These are phyloP conservation scores for Puccinellia tenuiflora DNA, from an alignment of 176 grass and related monocot species.

Conservation along the genomic window DNA sequence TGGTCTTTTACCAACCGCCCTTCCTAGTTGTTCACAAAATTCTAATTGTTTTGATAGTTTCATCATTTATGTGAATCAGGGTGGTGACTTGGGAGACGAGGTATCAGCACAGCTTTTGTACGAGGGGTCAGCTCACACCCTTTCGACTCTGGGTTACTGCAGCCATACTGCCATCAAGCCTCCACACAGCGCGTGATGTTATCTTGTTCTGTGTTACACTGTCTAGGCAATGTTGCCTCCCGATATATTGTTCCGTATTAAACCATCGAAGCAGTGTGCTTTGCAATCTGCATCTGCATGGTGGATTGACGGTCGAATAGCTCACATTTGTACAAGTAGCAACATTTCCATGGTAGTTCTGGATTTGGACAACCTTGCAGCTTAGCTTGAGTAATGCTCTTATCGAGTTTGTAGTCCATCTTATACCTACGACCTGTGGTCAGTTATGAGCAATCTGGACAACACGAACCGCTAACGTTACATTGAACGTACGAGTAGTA, in stretches of 20 bases:
- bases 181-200: not conserved
- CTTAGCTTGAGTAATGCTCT: no score
- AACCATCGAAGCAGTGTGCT: not conserved
- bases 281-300: no score
- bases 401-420: no score
- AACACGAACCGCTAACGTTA: no score
- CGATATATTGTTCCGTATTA: not conserved
- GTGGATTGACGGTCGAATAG: no score
- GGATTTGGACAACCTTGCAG: no score
- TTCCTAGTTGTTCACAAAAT: not conserved
- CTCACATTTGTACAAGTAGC: no score
- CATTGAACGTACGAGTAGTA: no score
- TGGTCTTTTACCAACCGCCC: not conserved
- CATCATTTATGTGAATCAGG: not conserved
- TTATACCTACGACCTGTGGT: no score
- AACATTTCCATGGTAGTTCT: no score
- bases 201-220: not conserved
- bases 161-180: not conserved
- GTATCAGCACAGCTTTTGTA: not conserved
- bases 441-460: no score
- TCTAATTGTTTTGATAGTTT: not conserved
- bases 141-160: not conserved
- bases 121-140: not conserved
- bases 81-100: not conserved
- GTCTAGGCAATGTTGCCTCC: not conserved